Base-by-base conservation (phyloP, 208 protist genomes). In the Leishmania aethiopica region DNA sequence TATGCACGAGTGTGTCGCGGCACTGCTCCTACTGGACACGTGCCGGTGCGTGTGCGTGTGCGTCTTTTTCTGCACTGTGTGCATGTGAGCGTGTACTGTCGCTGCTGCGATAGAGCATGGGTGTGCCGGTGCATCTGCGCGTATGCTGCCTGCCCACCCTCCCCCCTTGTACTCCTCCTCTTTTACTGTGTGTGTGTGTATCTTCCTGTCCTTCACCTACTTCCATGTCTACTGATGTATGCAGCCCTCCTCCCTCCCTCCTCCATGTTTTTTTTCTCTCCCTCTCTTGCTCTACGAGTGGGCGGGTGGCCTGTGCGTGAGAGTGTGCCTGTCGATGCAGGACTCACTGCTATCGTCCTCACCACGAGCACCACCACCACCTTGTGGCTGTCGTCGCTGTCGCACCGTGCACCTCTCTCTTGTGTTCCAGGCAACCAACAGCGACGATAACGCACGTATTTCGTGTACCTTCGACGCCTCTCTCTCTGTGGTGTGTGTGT, bases 191-290 rank as follows among this genome's bases (percentile, higher is more conserved):
- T 77, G 32, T 57, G 53, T 74, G 69, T 72, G 67, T 72, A 0
- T 42, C 47, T 47, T 42, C 53, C 32, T 32, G 57, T 45, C 28
- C 40, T 40, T 64, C 69, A 74, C 45, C 19, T 51, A 8, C 69
- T 37, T 74, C 45, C 28, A 32, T 74, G 69, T n/a, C 40, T 19
- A 74, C 69, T 37, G 69, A 74, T 74, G 69, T 74, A 74, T 74
- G 2, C 67, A 45, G 32, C 19, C 28, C 40, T 42, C 5, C 37
- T 22, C 25, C 69, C 10, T 17, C 10, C 6, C 69, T 6, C 45
- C 11, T 51, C 45, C n/a, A 19, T 70, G n/a, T 70, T 37, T 32
- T 35, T 51, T 4, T 45, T 77, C 73, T 15, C 73, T 55, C 73
- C 15, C 73, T 55, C 73, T 19, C 13, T 64, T 5, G n/a, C 32